phyloP scores from a whole-genome alignment of 371 early-diverging fungal genomes.

The Rhizopus delemar region DNA sequence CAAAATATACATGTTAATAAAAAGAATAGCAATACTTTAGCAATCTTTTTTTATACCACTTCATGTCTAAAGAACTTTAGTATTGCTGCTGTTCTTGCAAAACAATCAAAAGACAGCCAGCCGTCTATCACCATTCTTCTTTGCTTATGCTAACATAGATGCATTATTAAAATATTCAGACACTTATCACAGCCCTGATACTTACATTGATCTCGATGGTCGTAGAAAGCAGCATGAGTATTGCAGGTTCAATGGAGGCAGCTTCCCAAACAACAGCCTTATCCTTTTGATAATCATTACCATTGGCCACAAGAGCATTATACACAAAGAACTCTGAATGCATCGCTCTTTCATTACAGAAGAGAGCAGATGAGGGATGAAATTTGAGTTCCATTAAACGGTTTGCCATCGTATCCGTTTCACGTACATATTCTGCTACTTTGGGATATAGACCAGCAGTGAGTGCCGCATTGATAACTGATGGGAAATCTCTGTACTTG shows the following conservation, averaged over 20 bases:
- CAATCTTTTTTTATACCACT: conserved; percentile 35
- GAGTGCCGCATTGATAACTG: conserved; percentile 67
- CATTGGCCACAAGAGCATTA: conserved; percentile 59
- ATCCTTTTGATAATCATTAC: conserved; percentile 18
- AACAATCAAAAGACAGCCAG: conserved; percentile 68
- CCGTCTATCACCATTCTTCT: conserved; percentile 53
- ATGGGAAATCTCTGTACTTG: conserved; percentile 37
- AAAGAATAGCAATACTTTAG: neutral
- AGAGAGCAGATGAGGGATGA: conserved; percentile 65
- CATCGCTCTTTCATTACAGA: conserved; percentile 31
- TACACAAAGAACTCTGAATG: conserved; percentile 53
- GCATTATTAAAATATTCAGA: conserved; percentile 1
- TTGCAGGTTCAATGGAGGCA: conserved; percentile 47
- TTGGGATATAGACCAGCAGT: conserved; percentile 71
- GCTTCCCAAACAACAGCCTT: conserved; percentile 62
- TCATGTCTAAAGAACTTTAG: conserved; percentile 60
- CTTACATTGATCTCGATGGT: conserved; percentile 58
- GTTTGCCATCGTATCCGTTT: conserved; percentile 17
- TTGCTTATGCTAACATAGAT: conserved; percentile 51
- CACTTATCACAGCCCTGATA: neutral
- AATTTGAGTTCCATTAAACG: conserved; percentile 39
- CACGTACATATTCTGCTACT: conserved; percentile 44
- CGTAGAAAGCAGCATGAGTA: conserved; percentile 58
- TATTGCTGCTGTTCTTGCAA: conserved; percentile 62
- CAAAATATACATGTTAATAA: neutral